Evolutionary conservation across 495 filamentous ascomycete genomes (phyloP), one percentile per base, ranked within the genome.

Genomic region (Hypoxylon lienhwacheense): DNA sequence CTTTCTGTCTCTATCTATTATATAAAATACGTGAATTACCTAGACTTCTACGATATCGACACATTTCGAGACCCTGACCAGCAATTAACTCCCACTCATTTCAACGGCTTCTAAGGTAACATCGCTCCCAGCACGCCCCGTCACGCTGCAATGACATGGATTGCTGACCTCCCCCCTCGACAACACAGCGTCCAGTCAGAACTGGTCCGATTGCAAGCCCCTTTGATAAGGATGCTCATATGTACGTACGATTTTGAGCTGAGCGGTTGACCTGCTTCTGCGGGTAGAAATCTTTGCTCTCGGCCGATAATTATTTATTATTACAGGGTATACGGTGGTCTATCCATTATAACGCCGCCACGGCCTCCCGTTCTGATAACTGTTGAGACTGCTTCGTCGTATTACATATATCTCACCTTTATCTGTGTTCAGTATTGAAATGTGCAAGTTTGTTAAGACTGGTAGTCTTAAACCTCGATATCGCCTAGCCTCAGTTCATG

Each of bases 41-140:
- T 26, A 26, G 24, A 26, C 24, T 26, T 26, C 36, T n/a, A 40
- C n/a, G 49, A 33, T 47, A 16, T 24, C 31, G 39, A 33, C 34
- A 52, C 42, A 48, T 19, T 34, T 20, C 41, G 32, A 33, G 25
- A 44, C 24, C 47, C 34, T 22, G 39, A 48, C 46, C 41, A n/a
- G 49, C 44, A n/a, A 37, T 58, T 52, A 41, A 47, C 41, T 51
- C 55, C 46, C 44, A 44, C 31, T 10, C 11, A 24, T 49, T 45
- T 45, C n/a, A 40, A 29, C 3, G 14, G 14, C 10, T 22, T n/a
- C 7, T 28, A 41, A 32, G 28, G 47, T 55, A 16, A 55, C 51
- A 55, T 60, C 49, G 49, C 20, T 22, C 33, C 19, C 39, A 24
- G 36, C 29, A 37, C 28, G 39, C 14, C 50, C 44, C 20, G 40